Evolutionary conservation across 371 early-diverging fungal species (phyloP).

Genomic region (Circinella umbellata): DNA sequence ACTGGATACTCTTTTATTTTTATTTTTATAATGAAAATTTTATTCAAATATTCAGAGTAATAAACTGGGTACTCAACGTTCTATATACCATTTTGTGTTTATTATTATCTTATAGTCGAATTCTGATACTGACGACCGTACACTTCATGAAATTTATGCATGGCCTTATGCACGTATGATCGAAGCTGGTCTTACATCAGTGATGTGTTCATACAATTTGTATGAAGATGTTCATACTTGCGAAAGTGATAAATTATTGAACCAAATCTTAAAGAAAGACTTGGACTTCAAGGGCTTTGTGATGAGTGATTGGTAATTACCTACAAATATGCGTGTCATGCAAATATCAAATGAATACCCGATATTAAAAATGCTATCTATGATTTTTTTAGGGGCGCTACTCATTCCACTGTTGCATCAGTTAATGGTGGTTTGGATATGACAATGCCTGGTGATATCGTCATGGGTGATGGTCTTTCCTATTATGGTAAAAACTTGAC

Average conservation of each 20-base stretch:
- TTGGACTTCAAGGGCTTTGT: conserved; percentile 42
- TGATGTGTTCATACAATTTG: conserved; percentile 59
- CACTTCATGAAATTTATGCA: conserved; percentile 58
- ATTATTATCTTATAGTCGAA: conserved; percentile 19
- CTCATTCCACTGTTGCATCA: conserved; percentile 23
- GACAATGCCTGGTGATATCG: conserved; percentile 49
- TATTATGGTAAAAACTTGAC: conserved; percentile 36
- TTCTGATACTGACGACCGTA: conserved; percentile 48
- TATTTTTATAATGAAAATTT: too few relatives aligned
- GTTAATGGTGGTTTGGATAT: conserved; percentile 53
- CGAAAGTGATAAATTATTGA: conserved; percentile 42
- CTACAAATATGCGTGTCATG: background rate
- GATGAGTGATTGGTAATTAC: conserved; percentile 28
- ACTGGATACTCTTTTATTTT: too few relatives aligned
- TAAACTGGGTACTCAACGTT: too few relatives aligned
- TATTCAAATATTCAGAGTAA: too few relatives aligned
- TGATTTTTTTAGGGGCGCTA: conserved; percentile 15
- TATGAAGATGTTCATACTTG: conserved; percentile 45
- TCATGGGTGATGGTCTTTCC: background rate
- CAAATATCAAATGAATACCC: too few relatives aligned
- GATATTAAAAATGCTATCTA: too few relatives aligned
- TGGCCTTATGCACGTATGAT: conserved; percentile 52
- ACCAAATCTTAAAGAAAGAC: conserved; percentile 42
- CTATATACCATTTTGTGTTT: background rate
- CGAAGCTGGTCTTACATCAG: conserved; percentile 50